Evolutionary conservation across 495 filamentous ascomycete species (phyloP), one percentile per base, ranked within the genome.

Genomic region (Hypoxylon cercidicola): DNA sequence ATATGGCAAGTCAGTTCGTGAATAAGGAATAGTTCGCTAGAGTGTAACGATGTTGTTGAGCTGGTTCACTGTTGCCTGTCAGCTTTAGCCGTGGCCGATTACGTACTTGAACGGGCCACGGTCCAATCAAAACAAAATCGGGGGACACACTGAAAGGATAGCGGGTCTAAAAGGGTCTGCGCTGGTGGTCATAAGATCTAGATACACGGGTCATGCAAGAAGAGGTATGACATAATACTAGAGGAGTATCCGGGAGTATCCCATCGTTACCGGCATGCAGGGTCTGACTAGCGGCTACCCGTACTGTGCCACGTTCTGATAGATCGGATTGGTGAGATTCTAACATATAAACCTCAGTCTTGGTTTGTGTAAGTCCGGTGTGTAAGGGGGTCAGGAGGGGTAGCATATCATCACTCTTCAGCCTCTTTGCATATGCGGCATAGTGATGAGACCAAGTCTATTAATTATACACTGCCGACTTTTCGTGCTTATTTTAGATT

Each of bases 161-260:
- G 45, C 39, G 60, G 60, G 53, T 48, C 53, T 57, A 37, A 64
- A 40, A n/a, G 39, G 50, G 9, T 11, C 53, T 28, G 39, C 54
- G 45, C 54, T 25, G 25, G 16, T 15, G 64, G 64, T 67, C 64
- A 67, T 48, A 46, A 12, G 64, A 62, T 56, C 51, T 61, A 46
- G 25, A 35, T 35, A 56, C 20, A 56, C 41, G 30, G 41, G 43
- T 20, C 53, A 37, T 56, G 43, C 55, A 28, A 3, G 11, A 30
- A 12, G 21, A 37, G 49, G 48, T 54, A 61, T 54, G 58, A 61
- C 58, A 61, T 61, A 61, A 52, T 34, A 20, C 9, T 1, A 8
- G 19, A 45, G 30, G 30, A n/a, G n/a, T n/a, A n/a, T n/a, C n/a
- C n/a, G n/a, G 39, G 39, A 2, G n/a, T 15, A n/a, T 41, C 8